Evolutionary conservation across 2,329 filamentous ascomycete genomes (phyloP).

Genomic region (Clonostachys solani): DNA sequence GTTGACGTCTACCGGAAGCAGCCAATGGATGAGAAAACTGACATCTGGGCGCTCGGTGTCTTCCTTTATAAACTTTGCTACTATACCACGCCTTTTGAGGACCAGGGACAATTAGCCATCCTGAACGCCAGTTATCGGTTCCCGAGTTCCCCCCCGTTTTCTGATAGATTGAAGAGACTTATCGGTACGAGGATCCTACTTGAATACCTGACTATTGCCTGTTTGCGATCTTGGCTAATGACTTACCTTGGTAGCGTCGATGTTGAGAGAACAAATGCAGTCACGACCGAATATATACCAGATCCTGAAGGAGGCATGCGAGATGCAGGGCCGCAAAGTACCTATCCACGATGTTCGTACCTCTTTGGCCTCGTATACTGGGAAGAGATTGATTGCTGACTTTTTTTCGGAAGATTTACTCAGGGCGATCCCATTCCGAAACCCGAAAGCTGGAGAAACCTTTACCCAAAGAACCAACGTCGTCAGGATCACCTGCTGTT

Average conservation of each 20-base stretch:
- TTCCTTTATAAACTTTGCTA: conserved; percentile 97
- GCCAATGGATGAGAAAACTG: conserved; percentile 96
- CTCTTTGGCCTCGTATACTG: background rate
- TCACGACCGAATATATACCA: conserved; percentile 89
- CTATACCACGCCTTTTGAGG: conserved; percentile 98
- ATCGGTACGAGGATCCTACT: conserved; percentile 58
- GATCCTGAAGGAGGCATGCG: conserved; percentile 79
- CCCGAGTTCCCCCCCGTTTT: conserved; percentile 83
- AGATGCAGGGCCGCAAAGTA: conserved; percentile 81
- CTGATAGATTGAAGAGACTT: conserved; percentile 80
- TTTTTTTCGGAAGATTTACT: conserved; percentile 59
- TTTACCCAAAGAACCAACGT: conserved; percentile 46
- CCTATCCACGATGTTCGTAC: conserved; percentile 83
- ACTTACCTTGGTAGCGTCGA: conserved; percentile 58
- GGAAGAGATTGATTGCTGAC: background rate
- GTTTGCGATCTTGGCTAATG: conserved; percentile 10
- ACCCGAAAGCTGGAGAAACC: conserved; percentile 44
- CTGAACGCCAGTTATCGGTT: conserved; percentile 94
- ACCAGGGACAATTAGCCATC: conserved; percentile 95
- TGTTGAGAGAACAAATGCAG: conserved; percentile 81
- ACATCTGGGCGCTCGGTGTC: conserved; percentile 96
- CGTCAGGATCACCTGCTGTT: conserved; percentile 54
- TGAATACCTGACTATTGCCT: background rate
- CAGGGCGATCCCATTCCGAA: conserved; percentile 60
- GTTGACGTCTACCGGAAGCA: conserved; percentile 95